Conservation (phyloP, 1,284 basidiomycete species). For the Tilletia indica region DNA sequence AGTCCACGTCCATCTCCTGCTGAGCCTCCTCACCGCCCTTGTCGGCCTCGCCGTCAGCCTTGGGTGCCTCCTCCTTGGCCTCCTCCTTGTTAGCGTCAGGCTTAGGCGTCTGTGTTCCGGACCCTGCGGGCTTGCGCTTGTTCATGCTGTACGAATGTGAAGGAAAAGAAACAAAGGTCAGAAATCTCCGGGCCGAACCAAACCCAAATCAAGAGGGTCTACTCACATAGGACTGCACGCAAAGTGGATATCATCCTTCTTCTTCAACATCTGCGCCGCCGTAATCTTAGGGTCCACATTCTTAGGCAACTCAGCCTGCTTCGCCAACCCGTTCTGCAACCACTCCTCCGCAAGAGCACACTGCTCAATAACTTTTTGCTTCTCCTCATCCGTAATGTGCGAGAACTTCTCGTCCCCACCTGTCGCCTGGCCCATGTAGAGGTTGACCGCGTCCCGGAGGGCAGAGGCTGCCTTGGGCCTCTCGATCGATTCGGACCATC, state of each 20-base stretch:
- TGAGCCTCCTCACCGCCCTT: constrained; percentile 29
- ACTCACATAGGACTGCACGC: constrained; percentile 47
- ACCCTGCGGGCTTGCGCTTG: constrained; percentile 46
- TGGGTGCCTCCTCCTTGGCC: constrained; percentile 28
- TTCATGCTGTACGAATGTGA: constrained; percentile 31
- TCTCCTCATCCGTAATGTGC: constrained; percentile 53
- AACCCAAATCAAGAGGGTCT: background rate
- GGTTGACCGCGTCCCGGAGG: constrained; percentile 52
- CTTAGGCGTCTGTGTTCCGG: constrained; percentile 36
- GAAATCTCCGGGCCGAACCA: no score
- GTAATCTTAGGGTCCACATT: constrained; percentile 53
- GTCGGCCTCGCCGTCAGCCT: constrained; percentile 27
- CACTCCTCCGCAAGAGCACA: constrained; percentile 52
- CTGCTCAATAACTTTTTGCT: constrained; percentile 54
- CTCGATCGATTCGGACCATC: constrained; percentile 49
- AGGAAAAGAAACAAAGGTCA: constrained; percentile 1
- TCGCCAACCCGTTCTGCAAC: constrained; percentile 52
- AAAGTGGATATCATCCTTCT: constrained; percentile 53
- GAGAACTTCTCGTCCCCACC: constrained; percentile 52
- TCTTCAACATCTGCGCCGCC: constrained; percentile 48
- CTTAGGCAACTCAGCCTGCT: constrained; percentile 54
- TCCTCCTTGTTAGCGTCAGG: constrained; percentile 24
- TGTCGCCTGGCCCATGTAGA: constrained; percentile 49
- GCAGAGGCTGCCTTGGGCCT: constrained; percentile 51
- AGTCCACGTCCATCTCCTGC: constrained; percentile 54